Evolutionary conservation across 129 eudicot genomes (phyloP), one percentile per base, ranked within the genome.

Genomic region (Lonicera japonica): DNA sequence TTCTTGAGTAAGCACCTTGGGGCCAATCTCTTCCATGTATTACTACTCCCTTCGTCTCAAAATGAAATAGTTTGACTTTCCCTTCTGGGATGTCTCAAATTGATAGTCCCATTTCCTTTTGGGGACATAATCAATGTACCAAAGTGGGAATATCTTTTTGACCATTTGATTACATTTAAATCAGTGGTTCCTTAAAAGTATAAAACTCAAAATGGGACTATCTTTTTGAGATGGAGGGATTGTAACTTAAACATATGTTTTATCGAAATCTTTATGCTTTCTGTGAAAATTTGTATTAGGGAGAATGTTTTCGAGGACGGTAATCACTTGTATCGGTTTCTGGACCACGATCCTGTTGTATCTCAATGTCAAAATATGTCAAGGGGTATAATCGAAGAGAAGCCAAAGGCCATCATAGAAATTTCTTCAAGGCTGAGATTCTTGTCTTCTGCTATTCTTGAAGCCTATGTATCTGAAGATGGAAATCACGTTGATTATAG

Each of bases 261-360:
- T 16, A 11, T 24, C 8, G 3, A 43, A 43, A 43, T 14, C 1
- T 21, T 8, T 24, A 1, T 12, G 0, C 23, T 4, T 24, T 2
- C 21, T 20, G 12, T 23, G 8, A n/a, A 0, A 3, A 1, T 11
- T 6, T 24, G 9, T 56, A 61, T 68, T 45, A 86, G 95, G 11
- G 89, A 82, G 61, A 76, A 86, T 68, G 67, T 72, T 9, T 86
- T 86, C 69, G 89, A 86, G 80, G 86, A 86, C 66, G 86, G 89
- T 8, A 74, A 82, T 51, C 78, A 82, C 41, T 73, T 82, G 72
- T 86, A 86, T 52, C 83, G 89, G 12, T 86, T 86, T 68, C 66
- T 82, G 77, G 89, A 86, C 76, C 89, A 82, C 51, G 95, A 86
- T 71, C 95, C 89, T 39, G 16, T 82, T 19, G 72, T 86, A 48